Conservation (phyloP, 768 basidiomycete species). For the Boletellus ananiceps region DNA sequence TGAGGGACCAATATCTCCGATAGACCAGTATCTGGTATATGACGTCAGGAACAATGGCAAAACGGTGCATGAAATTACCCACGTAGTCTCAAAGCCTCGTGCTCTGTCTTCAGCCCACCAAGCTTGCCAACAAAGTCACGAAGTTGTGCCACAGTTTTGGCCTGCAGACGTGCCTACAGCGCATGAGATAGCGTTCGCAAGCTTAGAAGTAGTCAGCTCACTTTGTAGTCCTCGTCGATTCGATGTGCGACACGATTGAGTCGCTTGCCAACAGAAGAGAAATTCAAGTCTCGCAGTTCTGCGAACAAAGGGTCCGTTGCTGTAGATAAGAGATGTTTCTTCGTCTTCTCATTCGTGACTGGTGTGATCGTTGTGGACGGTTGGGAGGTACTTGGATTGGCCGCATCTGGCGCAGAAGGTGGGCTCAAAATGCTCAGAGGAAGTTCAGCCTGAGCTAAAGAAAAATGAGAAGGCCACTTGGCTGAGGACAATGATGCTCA, state of each 20-base stretch:
- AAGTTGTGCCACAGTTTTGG: slow-evolving; percentile 88
- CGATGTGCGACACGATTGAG: slow-evolving; percentile 78
- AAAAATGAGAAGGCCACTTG: not conserved
- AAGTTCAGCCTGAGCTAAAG: slow-evolving; percentile 72
- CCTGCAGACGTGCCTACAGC: slow-evolving; percentile 69
- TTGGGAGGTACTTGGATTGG: slow-evolving; percentile 39
- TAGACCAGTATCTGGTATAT: slow-evolving; percentile 74
- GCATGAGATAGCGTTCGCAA: slow-evolving; percentile 3
- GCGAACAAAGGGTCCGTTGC: slow-evolving; percentile 73
- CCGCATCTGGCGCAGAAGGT: slow-evolving; percentile 41
- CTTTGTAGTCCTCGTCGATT: slow-evolving; percentile 92
- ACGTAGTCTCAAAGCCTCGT: slow-evolving; percentile 87
- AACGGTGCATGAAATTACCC: slow-evolving; percentile 27
- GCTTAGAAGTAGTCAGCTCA: slow-evolving; percentile 22
- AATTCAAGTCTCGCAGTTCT: slow-evolving; percentile 88
- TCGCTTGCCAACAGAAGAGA: slow-evolving; percentile 79
- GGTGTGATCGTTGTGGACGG: slow-evolving; percentile 42
- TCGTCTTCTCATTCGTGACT: slow-evolving; percentile 74
- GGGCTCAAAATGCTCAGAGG: slow-evolving; percentile 65
- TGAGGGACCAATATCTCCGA: slow-evolving; percentile 88
- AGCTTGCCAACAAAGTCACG: slow-evolving; percentile 94
- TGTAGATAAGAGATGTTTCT: slow-evolving; percentile 83
- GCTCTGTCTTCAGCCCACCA: slow-evolving; percentile 88
- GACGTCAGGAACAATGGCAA: slow-evolving; percentile 1
- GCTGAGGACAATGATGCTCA: slow-evolving; percentile 32